Evolutionary conservation across 2,329 filamentous ascomycete genomes (phyloP).

Genomic region (Monosporascus sp.): DNA sequence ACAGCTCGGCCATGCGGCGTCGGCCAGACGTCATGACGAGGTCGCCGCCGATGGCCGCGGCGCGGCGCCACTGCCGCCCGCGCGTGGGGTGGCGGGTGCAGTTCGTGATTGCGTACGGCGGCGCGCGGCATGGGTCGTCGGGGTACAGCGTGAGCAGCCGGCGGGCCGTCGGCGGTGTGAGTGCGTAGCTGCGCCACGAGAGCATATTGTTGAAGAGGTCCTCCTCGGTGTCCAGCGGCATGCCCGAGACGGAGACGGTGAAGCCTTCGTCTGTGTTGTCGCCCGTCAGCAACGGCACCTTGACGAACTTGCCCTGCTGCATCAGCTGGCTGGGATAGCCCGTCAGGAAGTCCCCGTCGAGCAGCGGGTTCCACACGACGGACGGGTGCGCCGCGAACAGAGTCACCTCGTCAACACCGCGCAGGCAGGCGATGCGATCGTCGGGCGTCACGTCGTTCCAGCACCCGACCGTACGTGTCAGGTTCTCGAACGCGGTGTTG

Average conservation of each 20-base stretch:
- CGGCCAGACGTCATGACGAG: conserved; percentile 43
- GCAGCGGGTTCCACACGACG: conserved; percentile 36
- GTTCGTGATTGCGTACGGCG: conserved; percentile 37
- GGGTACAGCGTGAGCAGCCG: conserved; percentile 43
- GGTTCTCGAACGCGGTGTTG: conserved; percentile 26
- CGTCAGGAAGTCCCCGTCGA: conserved; percentile 43
- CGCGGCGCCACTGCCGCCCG: conserved; percentile 40
- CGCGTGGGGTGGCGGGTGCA: conserved; percentile 25
- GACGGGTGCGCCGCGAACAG: conserved; percentile 31
- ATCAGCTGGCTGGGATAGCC: conserved; percentile 43
- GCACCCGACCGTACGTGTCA: conserved; percentile 31
- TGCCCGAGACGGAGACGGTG: conserved; percentile 28
- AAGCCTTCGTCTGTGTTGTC: conserved; percentile 46
- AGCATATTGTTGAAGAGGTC: conserved; percentile 37
- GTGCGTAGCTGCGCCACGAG: conserved; percentile 39
- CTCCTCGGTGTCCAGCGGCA: conserved; percentile 31
- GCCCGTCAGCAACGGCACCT: conserved; percentile 41
- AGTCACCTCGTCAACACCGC: conserved; percentile 24
- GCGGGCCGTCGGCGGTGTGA: conserved; percentile 39
- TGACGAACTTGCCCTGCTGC: conserved; percentile 34
- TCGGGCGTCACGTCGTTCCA: conserved; percentile 17
- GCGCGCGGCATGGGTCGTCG: conserved; percentile 40
- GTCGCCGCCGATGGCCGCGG: conserved; percentile 40
- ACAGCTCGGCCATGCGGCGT: conserved; percentile 39
- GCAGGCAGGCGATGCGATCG: conserved; percentile 33